These are phyloP conservation scores for Suillus discolor DNA, from an alignment of 768 basidiomycete genomes.

Conservation along the genomic window DNA sequence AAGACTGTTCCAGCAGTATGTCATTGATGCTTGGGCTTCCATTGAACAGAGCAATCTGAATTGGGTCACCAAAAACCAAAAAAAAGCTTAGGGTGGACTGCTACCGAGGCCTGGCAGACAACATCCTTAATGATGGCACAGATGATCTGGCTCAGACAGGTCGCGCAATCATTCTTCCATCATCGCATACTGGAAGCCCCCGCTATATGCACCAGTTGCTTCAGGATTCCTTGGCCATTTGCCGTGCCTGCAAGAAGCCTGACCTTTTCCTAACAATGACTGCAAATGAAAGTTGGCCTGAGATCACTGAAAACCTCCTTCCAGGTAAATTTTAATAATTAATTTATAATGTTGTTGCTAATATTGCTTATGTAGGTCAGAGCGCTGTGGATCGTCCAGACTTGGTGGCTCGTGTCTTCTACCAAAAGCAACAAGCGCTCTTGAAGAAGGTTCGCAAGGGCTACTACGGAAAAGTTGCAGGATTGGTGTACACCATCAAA, in stretches of 20 bases:
- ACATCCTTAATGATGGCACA: constrained; percentile 22
- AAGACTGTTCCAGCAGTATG: too few species aligned
- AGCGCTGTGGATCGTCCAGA: constrained; percentile 47
- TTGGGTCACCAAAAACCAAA: constrained; percentile 40
- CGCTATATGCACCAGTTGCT: constrained; percentile 44
- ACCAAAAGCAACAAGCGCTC: constrained; percentile 41
- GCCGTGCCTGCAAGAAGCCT: constrained; percentile 34
- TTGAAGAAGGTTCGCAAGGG: constrained; percentile 39
- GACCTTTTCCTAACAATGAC: constrained; percentile 58
- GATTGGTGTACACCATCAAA: constrained; percentile 53
- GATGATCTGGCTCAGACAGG: constrained; percentile 36
- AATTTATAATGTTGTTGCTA: neutral
- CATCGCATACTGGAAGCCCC: constrained; percentile 34
- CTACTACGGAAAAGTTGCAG: constrained; percentile 44
- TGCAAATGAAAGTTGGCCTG: constrained; percentile 52
- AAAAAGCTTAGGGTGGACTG: constrained; percentile 33
- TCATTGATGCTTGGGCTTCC: too few species aligned
- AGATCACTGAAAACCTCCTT: constrained; percentile 40
- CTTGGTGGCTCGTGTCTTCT: constrained; percentile 47
- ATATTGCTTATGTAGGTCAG: constrained; percentile 26
- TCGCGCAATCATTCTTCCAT: constrained; percentile 38
- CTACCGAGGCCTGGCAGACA: constrained; percentile 37
- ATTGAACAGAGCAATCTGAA: too few species aligned
- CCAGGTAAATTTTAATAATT: constrained; percentile 22
- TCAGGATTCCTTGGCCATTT: constrained; percentile 51